Conservation (phyloP, 345 rosid genomes). For the Pugionium dolabratum region DNA sequence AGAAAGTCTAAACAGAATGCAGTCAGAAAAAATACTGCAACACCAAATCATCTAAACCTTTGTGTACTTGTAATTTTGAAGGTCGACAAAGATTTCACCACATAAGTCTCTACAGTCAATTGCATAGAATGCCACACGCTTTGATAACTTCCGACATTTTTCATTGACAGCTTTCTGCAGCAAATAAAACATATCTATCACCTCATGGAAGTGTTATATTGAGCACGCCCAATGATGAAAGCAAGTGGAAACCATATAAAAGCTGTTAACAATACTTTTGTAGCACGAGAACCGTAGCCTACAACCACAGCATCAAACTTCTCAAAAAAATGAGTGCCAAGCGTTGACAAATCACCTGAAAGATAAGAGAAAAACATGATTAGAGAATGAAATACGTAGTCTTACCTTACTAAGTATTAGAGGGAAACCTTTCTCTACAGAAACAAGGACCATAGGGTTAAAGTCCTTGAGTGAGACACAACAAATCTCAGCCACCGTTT, state of each 20-base stretch:
- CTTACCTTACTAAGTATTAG: neutral
- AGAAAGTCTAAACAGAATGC: neutral
- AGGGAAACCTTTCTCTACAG: conserved; percentile 64
- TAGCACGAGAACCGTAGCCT: conserved; percentile 61
- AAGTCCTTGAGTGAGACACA: conserved; percentile 79
- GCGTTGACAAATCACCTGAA: conserved; percentile 76
- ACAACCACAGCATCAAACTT: conserved; percentile 77
- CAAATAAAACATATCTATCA: neutral
- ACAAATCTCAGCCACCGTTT: conserved; percentile 83
- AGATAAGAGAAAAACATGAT: neutral
- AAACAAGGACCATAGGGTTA: conserved; percentile 92
- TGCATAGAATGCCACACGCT: conserved; percentile 78
- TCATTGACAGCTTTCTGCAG: conserved; percentile 74
- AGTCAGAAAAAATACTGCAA: neutral
- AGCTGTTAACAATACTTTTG: conserved; percentile 51
- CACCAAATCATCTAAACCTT: conserved; percentile 44
- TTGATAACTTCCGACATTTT: conserved; percentile 67
- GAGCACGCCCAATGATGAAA: conserved; percentile 1
- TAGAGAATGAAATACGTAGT: neutral
- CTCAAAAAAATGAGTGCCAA: conserved; percentile 55
- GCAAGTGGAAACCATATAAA: neutral
- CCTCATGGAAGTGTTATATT: neutral
- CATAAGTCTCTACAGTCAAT: conserved; percentile 83
- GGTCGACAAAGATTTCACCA: conserved; percentile 90
- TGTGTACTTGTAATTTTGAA: conserved; percentile 63